A percentile compares a stretch with the other conserved stretches of the same genome.
phyloP scores from a whole-genome alignment of 129 eudicot genomes.

The Oenanthe sinensis region DNA sequence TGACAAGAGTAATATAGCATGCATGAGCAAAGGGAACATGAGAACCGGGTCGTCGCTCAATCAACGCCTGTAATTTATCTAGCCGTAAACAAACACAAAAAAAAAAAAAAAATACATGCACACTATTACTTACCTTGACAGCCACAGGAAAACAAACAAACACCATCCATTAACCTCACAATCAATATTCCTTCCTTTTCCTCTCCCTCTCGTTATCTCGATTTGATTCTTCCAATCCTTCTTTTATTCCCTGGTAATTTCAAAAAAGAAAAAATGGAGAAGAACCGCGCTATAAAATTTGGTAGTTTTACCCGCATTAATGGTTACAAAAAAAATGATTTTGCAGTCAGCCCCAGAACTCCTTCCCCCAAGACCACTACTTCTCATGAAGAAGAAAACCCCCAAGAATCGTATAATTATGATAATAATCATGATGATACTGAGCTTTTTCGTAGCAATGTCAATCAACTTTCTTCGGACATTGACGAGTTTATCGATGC shows the following conservation, averaged over 20 bases:
- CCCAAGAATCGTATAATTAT: neutral
- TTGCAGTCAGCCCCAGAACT: neutral
- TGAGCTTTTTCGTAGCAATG: neutral
- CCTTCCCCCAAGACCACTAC: neutral
- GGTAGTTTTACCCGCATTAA: constrained; percentile 23
- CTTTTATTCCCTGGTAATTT: no score
- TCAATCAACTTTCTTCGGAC: constrained; percentile 17
- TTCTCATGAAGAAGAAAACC: neutral
- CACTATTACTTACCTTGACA: neutral
- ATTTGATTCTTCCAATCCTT: neutral
- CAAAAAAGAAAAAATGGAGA: constrained; percentile 19
- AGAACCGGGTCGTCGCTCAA: neutral
- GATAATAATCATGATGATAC: neutral
- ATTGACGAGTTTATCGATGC: constrained; percentile 35
- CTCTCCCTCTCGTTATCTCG: neutral
- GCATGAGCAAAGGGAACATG: no score
- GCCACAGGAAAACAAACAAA: neutral
- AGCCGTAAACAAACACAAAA: neutral
- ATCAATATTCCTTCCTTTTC: neutral
- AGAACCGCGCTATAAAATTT: constrained; percentile 7
- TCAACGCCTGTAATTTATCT: neutral
- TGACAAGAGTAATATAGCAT: no score
- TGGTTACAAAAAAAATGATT: neutral
- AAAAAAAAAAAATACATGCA: neutral
- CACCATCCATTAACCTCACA: neutral